Base-by-base conservation (phyloP, 2,329 filamentous ascomycete genomes). In the Epichloe coenophiala region DNA sequence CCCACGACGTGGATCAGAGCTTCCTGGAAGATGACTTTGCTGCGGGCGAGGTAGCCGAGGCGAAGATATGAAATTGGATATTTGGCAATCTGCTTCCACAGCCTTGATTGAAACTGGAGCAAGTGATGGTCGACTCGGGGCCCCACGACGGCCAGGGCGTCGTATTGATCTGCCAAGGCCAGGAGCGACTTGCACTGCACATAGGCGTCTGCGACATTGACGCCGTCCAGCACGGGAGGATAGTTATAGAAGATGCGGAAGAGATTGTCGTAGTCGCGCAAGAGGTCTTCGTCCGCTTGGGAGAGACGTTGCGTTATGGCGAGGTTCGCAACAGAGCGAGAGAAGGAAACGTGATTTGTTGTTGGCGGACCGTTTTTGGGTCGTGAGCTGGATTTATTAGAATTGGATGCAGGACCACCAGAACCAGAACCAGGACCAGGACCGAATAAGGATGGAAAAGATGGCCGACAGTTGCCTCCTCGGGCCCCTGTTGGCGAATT, bases 211-310 rank as follows among this genome's bases (percentile, higher is more conserved):
- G 89, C 88, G 56, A 97, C 95, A 65, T 93, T 95, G 65, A 93
- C 76, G 27, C 80, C 78, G 67, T 95, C 90, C 35, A 97, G 77
- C 0, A 81, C 63, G 0, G 91, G 91, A 0, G 88, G 73, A 64
- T 94, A 87, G 66, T 96, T 95, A 74, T 97, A 97, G 72, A 96
- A 95, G 55, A 93, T 85, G 59, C 90, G 86, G 65, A 97, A 94
- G 21, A 97, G 76, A 65, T 96, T 96, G 65, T 95, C 89, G 67
- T 97, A 96, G 69, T 96, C 88, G 58, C 88, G 86, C 45, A 96
- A 75, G 21, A 89, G 77, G 56, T 94, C 87, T 60, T 87, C 73
- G 49, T 88, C 80, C 45, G 79, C 75, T 52, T 78, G 76, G 13
- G 75, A 77, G 67, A 23, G 74, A 67, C 31, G 57, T 19, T 55